Evolutionary conservation across 202 grass and related monocot genomes (phyloP), one percentile per base, ranked within the genome.

Genomic region (Carex sylvatica): DNA sequence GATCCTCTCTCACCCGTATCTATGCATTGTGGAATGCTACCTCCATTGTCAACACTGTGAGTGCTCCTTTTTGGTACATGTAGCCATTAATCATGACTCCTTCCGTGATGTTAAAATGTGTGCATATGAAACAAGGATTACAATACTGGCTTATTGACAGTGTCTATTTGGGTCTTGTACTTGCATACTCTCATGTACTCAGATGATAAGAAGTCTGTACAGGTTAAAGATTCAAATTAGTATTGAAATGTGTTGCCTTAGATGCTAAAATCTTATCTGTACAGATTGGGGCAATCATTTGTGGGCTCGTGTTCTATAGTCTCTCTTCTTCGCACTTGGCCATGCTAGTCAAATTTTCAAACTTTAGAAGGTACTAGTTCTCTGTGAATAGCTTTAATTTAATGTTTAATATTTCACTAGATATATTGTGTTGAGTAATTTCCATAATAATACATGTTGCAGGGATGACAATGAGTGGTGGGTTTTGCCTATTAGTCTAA

Each of bases 11-110:
- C 63, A 90, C 96, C 44, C 87, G 92, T 72, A 95, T 99, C 74
- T 99, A 95, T 89, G 91, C 91, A 62, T 82, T 99, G 60, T 99
- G 96, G 96, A 99, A 99, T 62, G 65, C 69, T 82, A 95, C 96
- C 28, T 99, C 96, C 65, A 69, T 95, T 51, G 83, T 99, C 51
- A 99, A 93, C 88, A 95, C 92, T 85, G 96, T 99, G 91, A 93
- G 96, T 89, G 68, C 54, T 81, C 4, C 67, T 56, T n/a, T 4
- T 66, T 22, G 11, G 35, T 83, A 9, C n/a, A 5, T 72, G 40
- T 23, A 26, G 44, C 19, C 12, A 7, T 28, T 15, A 73, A n/a
- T 47, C 19, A 73, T 2, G 42, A 73, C 70, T 76, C 24, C 72
- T 76, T 55, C 0, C 6, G 31, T 35, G 14, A 30, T 31, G 24